A percentile compares a stretch with the other conserved stretches of the same genome.
Conservation (phyloP, 306 rosid genomes). For the Calophaca sinica region DNA sequence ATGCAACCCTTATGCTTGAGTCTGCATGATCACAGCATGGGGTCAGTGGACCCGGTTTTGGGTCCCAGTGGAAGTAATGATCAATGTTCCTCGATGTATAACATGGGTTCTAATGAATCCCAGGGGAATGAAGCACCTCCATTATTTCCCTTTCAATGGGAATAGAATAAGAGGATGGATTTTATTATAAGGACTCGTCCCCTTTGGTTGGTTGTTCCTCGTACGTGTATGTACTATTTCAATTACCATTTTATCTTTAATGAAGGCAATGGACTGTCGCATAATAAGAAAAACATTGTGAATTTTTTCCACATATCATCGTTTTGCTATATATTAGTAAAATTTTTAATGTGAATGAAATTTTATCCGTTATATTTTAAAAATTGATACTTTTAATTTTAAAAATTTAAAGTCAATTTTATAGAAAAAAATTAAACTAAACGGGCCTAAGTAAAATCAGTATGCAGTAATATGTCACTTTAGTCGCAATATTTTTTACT, state of each 20-base stretch:
- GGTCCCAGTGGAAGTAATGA: slow-evolving; percentile 52
- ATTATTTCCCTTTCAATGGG: slow-evolving; percentile 84
- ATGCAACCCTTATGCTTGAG: slow-evolving; percentile 62
- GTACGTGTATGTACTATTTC: no score
- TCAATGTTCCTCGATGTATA: slow-evolving; percentile 65
- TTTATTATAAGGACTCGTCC: neutral
- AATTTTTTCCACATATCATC: neutral
- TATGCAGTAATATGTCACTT: no score
- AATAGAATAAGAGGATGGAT: slow-evolving; percentile 41
- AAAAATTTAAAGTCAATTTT: no score
- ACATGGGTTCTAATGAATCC: slow-evolving; percentile 58
- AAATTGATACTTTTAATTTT: no score
- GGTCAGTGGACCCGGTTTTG: slow-evolving; percentile 65
- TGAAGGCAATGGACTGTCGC: slow-evolving; percentile 12
- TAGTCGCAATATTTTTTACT: no score
- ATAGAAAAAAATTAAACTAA: no score
- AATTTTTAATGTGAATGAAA: no score
- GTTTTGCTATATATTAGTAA: no score
- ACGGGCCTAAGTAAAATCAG: no score
- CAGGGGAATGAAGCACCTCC: slow-evolving; percentile 62
- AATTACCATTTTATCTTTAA: neutral
- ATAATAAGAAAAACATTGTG: neutral
- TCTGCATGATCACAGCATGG: slow-evolving; percentile 57
- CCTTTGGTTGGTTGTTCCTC: no score
- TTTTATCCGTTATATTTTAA: no score